A percentile compares a stretch with the other conserved stretches of the same genome.
Conservation (phyloP, 495 filamentous ascomycete species). For the Penicillium desertorum region DNA sequence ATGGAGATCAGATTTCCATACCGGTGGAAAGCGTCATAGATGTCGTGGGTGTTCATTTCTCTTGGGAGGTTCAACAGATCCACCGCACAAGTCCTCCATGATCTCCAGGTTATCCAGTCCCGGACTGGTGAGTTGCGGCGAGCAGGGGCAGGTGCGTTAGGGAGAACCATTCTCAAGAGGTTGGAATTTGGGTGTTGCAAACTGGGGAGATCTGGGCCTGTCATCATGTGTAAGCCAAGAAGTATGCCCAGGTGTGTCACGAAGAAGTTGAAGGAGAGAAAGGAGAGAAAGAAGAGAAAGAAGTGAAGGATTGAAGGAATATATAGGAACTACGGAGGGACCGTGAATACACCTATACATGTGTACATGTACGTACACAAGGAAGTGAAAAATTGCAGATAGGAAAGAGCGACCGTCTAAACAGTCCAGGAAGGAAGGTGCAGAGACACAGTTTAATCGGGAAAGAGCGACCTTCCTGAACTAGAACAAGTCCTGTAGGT, state of each 20-base stretch:
- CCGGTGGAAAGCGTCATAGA: slow-evolving; percentile 41
- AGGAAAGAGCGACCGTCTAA: no score
- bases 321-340: neutral
- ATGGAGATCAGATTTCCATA: slow-evolving; percentile 46
- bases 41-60: slow-evolving; percentile 30
- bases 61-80: slow-evolving; percentile 35
- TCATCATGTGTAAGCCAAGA: neutral
- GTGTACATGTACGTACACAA: no score
- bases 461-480: neutral
- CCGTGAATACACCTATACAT: no score
- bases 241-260: neutral
- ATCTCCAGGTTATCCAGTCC: slow-evolving; percentile 30
- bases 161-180: neutral
- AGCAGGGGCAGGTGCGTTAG: neutral
- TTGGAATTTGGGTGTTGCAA: neutral
- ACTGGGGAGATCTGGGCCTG: neutral
- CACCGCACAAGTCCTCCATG: slow-evolving; percentile 41
- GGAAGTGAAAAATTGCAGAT: no score
- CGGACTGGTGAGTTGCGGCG: no score
- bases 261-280: neutral
- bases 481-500: no score
- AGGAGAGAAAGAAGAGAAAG: neutral
- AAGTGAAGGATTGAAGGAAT: neutral
- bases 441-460: no score
- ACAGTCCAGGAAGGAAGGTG: no score